A percentile compares a stretch with the other conserved stretches of the same genome.
These are phyloP conservation scores for Allium cepa DNA, from an alignment of 106 monocot genomes.

Conservation along the genomic window DNA sequence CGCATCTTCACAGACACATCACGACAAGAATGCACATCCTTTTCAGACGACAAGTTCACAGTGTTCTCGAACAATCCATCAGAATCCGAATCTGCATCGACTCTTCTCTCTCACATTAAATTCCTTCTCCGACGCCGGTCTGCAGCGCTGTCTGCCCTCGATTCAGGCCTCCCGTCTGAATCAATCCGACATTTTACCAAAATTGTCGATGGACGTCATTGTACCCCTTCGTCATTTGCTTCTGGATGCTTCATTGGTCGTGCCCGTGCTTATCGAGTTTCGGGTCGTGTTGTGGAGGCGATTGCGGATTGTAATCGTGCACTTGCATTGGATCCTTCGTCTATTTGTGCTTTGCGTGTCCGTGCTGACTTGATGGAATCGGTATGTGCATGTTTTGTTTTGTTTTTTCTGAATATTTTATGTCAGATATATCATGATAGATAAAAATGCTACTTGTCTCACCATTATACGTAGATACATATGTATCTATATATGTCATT, in stretches of 20 bases:
- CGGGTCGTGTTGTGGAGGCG: slow-evolving; percentile 53
- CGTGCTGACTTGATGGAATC: slow-evolving; percentile 63
- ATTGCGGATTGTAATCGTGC: slow-evolving; percentile 90
- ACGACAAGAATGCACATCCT: slow-evolving; percentile 54
- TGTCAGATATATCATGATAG: too few species aligned
- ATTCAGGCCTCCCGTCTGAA: slow-evolving; percentile 62
- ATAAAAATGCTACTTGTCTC: too few species aligned
- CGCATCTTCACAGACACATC: slow-evolving; percentile 62
- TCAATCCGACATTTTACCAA: slow-evolving; percentile 85
- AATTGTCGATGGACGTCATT: slow-evolving; percentile 63
- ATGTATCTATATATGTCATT: too few species aligned
- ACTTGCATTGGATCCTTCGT: slow-evolving; percentile 65
- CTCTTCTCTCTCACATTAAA: slow-evolving; percentile 74
- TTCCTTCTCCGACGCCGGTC: slow-evolving; percentile 84
- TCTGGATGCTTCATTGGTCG: slow-evolving; percentile 68
- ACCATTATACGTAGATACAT: too few species aligned
- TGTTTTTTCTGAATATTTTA: too few species aligned
- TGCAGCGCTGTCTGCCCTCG: slow-evolving; percentile 74
- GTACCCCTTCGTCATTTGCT: slow-evolving; percentile 59
- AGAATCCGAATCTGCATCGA: slow-evolving; percentile 41
- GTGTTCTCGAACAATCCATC: slow-evolving; percentile 9
- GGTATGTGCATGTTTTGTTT: slow-evolving; percentile 12
- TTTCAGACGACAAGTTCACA: slow-evolving; percentile 65
- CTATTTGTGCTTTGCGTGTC: slow-evolving; percentile 61
- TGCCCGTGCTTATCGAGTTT: slow-evolving; percentile 52